Evolutionary conservation across 2,329 filamentous ascomycete genomes (phyloP), one percentile per base, ranked within the genome.

Genomic region (Ramularia endophylla): DNA sequence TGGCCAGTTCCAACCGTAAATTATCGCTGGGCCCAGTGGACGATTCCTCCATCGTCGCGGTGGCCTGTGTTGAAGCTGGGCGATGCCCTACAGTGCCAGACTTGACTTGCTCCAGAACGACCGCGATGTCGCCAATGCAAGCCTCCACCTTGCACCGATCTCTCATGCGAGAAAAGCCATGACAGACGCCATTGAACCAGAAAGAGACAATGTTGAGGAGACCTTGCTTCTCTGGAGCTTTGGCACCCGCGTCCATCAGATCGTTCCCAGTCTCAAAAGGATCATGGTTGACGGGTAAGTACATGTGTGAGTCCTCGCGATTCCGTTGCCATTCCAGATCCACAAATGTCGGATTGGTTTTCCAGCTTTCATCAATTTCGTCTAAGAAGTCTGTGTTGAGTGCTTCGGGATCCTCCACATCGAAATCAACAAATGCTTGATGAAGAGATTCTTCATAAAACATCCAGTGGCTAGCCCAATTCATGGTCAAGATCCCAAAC

Each of bases 81-180:
- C 39, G 8, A 29, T 36, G 39, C 11, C 39, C 32, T 5, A 41
- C 22, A 6, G 22, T 25, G 22, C 22, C 22, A 25, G 40, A 36
- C 22, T 25, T 22, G 27, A 47, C 38, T 30, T 47, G 37, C 38
- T 47, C 41, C 15, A 47, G 28, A 5, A 47, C 38, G 5, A 37
- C 13, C 11, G 34, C 41, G 11, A 47, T 32, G 34, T 47, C 37
- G 16, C 41, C 38, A 3, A 41, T 15, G 8, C 30, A 41, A 8
- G 34, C 17, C 17, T 34, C 32, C 8, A 34, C 32, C n/a, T 34
- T 34, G 15, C 17, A 18, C 13, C 17, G 3, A 11, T 20, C 32
- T 12, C 17, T 34, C 32, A 34, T 12, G 8, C 32, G 17, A 8
- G 32, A 17, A n/a, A 34, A 12, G n/a, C 17, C 32, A 13, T 34